Evolutionary conservation across 2,329 filamentous ascomycete species (phyloP).

Genomic region (Chaetomiaceae sp.): DNA sequence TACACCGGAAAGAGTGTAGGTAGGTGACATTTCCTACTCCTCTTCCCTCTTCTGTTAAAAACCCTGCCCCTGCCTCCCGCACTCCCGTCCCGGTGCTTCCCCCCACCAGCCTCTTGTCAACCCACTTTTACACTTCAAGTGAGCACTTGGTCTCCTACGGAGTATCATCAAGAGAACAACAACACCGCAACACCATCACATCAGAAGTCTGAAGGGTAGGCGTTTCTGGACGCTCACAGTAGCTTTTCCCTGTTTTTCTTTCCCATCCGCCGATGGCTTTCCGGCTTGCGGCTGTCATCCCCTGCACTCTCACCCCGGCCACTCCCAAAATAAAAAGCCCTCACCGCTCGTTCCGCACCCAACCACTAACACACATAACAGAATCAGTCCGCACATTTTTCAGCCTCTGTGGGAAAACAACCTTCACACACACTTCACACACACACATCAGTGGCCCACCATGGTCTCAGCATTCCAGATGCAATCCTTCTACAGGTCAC

Average conservation of each 20-base stretch:
- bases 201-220: conserved; percentile 15
- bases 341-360: conserved; percentile 25
- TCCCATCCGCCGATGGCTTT: not conserved
- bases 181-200: not conserved
- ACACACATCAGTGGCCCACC: conserved; percentile 27
- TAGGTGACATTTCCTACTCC: conserved; percentile 26
- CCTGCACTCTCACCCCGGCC: conserved; percentile 18
- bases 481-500: conserved; percentile 48
- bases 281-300: conserved; percentile 3
- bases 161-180: not conserved
- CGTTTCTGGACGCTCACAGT: too few species aligned
- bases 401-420: conserved; percentile 2
- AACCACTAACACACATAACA: conserved; percentile 28
- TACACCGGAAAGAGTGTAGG: conserved; percentile 21
- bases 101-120: conserved; percentile 22
- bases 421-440: conserved; percentile 14
- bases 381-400: conserved; percentile 22
- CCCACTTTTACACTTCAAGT: conserved; percentile 11
- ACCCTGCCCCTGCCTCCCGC: conserved; percentile 18
- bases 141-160: conserved; percentile 5
- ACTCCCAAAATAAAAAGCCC: conserved; percentile 26
- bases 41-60: conserved; percentile 15
- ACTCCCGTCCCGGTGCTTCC: conserved; percentile 3
- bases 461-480: conserved; percentile 52
- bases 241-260: not conserved